A percentile compares a stretch with the other conserved stretches of the same genome.
These are phyloP conservation scores for Zoysia pacifica DNA, from an alignment of 176 grass and related monocot species.

Conservation along the genomic window DNA sequence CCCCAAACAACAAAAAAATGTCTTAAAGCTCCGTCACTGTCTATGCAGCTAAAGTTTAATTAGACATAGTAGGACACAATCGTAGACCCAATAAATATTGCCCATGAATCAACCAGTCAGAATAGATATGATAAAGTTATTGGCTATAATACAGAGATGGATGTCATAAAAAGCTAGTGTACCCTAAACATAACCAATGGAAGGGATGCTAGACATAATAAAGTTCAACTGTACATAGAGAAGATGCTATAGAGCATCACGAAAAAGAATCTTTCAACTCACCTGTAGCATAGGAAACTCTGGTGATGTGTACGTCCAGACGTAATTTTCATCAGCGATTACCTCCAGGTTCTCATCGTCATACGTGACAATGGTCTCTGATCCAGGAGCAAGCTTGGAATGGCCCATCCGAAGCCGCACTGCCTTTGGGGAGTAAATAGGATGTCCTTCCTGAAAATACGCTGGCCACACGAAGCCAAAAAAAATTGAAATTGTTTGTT, in stretches of 20 bases:
- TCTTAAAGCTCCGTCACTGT: no score
- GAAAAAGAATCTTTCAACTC: neutral
- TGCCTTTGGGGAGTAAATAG: slow-evolving; percentile 68
- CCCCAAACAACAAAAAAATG: no score
- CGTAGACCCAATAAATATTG: neutral
- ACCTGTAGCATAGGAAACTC: slow-evolving; percentile 83
- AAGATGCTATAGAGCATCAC: neutral
- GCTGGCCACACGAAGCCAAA: slow-evolving; percentile 38
- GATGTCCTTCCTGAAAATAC: slow-evolving; percentile 50
- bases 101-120: neutral
- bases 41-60: no score
- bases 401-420: slow-evolving; percentile 72
- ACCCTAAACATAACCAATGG: neutral
- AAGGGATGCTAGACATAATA: neutral
- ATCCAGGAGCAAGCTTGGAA: slow-evolving; percentile 42
- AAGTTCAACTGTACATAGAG: neutral
- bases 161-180: neutral
- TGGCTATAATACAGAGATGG: neutral
- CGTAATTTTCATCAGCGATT: slow-evolving; percentile 61
- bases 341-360: slow-evolving; percentile 36
- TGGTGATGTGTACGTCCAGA: slow-evolving; percentile 82
- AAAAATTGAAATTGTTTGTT: slow-evolving; percentile 17
- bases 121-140: neutral
- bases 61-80: neutral
- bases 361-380: slow-evolving; percentile 26